Conservation (phyloP, 2,329 filamentous ascomycete species). For the Colletotrichum sp. region DNA sequence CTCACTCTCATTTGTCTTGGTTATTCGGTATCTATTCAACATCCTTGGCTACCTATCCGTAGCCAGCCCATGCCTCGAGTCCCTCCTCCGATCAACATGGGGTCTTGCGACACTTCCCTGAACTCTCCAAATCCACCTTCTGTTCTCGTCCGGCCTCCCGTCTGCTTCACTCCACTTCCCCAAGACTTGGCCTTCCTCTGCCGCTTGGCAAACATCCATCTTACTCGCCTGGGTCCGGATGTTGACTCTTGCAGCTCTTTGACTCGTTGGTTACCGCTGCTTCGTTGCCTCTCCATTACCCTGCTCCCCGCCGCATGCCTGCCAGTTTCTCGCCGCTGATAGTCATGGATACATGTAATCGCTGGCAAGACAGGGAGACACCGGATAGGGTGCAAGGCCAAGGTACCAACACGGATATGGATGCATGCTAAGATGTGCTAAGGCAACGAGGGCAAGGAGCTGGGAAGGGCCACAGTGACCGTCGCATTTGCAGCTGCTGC, state of each 20-base stretch:
- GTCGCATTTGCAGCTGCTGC: background rate
- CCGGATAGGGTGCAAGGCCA: background rate
- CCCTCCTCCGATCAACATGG: conserved; percentile 1
- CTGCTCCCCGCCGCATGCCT: background rate
- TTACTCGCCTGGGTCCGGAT: background rate
- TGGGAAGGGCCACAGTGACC: background rate
- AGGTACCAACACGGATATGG: background rate
- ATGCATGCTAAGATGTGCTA: background rate
- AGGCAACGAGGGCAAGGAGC: background rate
- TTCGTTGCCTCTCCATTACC: background rate
- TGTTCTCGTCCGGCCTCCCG: conserved; percentile 16
- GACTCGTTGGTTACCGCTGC: background rate
- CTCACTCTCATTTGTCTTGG: background rate
- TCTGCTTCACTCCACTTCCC: conserved; percentile 17
- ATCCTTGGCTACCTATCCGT: background rate
- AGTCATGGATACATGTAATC: conserved; percentile 1
- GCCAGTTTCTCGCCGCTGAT: conserved; percentile 11
- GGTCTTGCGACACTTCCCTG: background rate
- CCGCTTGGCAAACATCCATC: conserved; percentile 6
- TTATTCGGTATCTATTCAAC: background rate
- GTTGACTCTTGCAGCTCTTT: background rate
- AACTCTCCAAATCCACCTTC: conserved; percentile 8
- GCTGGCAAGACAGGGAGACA: background rate
- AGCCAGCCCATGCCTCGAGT: background rate
- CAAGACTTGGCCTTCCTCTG: conserved; percentile 20